These are phyloP conservation scores for Penicillium sp. DNA, from an alignment of 2,329 filamentous ascomycete species.

Conservation along the genomic window DNA sequence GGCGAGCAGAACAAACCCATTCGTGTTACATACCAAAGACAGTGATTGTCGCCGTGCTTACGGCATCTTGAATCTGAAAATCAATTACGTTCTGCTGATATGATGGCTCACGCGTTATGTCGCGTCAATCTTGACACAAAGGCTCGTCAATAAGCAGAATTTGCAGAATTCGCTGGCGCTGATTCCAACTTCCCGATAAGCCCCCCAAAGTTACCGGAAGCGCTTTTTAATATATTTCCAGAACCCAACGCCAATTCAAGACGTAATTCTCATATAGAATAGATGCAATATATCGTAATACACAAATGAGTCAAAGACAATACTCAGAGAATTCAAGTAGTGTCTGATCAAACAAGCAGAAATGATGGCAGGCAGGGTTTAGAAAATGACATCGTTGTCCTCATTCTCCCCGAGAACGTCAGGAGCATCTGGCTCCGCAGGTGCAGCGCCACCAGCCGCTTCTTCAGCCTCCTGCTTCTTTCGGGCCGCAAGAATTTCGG, in stretches of 20 bases:
- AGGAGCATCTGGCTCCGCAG: constrained; percentile 41
- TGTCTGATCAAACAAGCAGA: constrained; percentile 9
- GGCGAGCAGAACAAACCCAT: constrained; percentile 69
- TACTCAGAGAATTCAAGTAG: not conserved
- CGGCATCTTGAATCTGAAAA: not conserved
- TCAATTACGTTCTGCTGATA: no score
- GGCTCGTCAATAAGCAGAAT: no score
- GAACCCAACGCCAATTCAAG: not conserved
- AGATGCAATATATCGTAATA: no score
- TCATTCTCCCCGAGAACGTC: constrained; percentile 71
- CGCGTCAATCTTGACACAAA: not conserved
- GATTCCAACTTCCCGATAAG: no score
- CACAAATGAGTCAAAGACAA: not conserved
- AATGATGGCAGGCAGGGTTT: constrained; percentile 17
- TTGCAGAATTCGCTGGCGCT: no score
- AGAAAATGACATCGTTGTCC: constrained; percentile 84
- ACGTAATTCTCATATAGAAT: no score
- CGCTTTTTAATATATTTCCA: constrained; percentile 3
- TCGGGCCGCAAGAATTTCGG: constrained; percentile 60
- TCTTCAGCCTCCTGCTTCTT: constrained; percentile 47
- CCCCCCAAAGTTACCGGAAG: no score
- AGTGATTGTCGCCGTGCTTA: constrained; percentile 36
- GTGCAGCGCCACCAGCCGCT: constrained; percentile 44
- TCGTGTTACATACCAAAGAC: constrained; percentile 93
- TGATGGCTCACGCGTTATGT: no score